Evolutionary conservation across 2,329 filamentous ascomycete genomes (phyloP).

Genomic region (Penicillium sp.): DNA sequence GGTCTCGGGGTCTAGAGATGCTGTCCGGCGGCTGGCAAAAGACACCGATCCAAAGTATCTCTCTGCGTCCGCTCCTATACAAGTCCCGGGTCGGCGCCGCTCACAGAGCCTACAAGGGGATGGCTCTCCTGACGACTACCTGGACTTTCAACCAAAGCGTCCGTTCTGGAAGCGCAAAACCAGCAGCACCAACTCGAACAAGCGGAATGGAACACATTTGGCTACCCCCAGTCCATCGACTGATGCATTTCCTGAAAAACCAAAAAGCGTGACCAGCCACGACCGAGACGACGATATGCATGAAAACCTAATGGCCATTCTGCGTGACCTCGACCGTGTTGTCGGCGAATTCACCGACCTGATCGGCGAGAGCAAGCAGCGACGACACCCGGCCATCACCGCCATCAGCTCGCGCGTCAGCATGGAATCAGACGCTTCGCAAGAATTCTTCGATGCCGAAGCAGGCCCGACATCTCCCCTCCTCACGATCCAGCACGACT

Average conservation of each 20-base stretch:
- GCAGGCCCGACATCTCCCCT: constrained; percentile 62
- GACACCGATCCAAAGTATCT: constrained; percentile 68
- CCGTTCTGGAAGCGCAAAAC: constrained; percentile 92
- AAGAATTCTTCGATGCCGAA: constrained; percentile 94
- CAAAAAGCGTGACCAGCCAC: constrained; percentile 28
- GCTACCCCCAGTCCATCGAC: constrained; percentile 43
- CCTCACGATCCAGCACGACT: constrained; percentile 69
- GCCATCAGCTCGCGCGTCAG: constrained; percentile 60
- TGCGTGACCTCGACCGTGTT: constrained; percentile 78
- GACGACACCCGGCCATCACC: constrained; percentile 57
- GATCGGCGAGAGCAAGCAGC: constrained; percentile 72
- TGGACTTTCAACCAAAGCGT: constrained; percentile 53
- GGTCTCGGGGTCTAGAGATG: constrained; percentile 82
- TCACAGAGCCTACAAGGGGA: constrained; percentile 34
- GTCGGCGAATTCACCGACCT: constrained; percentile 77
- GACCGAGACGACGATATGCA: constrained; percentile 66
- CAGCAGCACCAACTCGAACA: constrained; percentile 49
- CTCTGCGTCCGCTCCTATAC: constrained; percentile 16
- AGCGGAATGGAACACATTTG: constrained; percentile 50
- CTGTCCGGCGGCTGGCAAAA: constrained; percentile 77
- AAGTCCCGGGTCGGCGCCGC: constrained; percentile 23
- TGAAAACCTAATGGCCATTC: constrained; percentile 76
- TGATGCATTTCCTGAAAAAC: constrained; percentile 24
- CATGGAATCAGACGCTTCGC: constrained; percentile 73
- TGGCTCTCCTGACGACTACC: constrained; percentile 31